These are phyloP conservation scores for Tricladium varicosporioides DNA, from an alignment of 2,329 filamentous ascomycete species.

Conservation along the genomic window DNA sequence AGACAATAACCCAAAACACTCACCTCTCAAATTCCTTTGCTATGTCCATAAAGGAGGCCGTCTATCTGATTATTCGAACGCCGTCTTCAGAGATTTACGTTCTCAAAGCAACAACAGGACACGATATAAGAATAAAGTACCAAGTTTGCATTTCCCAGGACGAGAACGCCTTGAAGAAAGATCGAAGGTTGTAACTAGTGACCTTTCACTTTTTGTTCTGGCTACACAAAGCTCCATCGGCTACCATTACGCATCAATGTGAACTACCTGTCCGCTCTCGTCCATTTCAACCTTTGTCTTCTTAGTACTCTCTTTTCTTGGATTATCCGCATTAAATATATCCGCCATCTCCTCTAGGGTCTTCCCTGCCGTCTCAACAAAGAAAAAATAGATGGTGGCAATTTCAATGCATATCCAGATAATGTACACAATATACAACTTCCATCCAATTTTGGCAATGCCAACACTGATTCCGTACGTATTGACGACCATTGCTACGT, in stretches of 20 bases:
- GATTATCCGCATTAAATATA: conserved; percentile 30
- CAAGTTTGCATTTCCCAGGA: no score
- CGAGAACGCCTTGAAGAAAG: no score
- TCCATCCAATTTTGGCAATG: conserved; percentile 38
- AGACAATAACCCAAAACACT: no score
- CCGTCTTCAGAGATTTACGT: no score
- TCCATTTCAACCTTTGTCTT: conserved; percentile 27
- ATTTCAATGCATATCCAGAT: conserved; percentile 25
- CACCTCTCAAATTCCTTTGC: no score
- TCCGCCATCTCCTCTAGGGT: conserved; percentile 27
- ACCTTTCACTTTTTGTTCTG: no score
- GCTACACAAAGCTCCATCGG: no score
- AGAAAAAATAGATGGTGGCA: conserved; percentile 33
- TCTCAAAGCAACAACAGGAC: no score
- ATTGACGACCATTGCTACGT: conserved; percentile 40
- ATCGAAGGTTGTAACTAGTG: no score
- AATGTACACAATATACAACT: conserved; percentile 27
- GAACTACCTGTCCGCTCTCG: conserved; percentile 23
- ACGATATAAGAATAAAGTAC: no score
- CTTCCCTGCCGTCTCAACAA: conserved; percentile 28
- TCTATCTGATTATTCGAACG: no score
- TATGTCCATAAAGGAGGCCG: no score
- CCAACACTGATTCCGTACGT: conserved; percentile 40
- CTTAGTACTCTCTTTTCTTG: conserved; percentile 25
- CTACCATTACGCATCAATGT: conserved; percentile 11